Base-by-base conservation (phyloP, 148 eudicot species). In the Chenopodium formosanum region DNA sequence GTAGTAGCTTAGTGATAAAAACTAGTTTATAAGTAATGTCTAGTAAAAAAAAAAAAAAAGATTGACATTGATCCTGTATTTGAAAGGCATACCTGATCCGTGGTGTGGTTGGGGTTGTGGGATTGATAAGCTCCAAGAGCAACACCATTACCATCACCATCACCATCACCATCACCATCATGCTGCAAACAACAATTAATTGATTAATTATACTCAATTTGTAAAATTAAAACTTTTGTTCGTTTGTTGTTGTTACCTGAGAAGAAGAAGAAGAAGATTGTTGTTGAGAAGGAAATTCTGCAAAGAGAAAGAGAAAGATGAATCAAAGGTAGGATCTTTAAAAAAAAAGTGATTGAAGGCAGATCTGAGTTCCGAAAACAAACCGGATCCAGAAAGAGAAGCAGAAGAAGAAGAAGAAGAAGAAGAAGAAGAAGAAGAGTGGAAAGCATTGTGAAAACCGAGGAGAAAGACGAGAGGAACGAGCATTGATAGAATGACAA, bases 401-500 rank as follows among this genome's bases (percentile, higher is more conserved):
- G 25, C 25, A 25, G 25, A 25, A 25, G 25, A 25, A 25, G 25
- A 25, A 25, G 25, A 25, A 25, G 25, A 32, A 32, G 34, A 32
- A 68, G 94, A 86, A 25, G 25, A 25, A 25, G 25, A 25, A 25
- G 25, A 32, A 32, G 34, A 32, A 68, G 94, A 86, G 73, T 89
- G 92, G 79, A 95, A 91, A 23, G 91, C 90, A 68, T 86, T 89
- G 81, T 94, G 95, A 82, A 92, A 92, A 60, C 98, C 98, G 65
- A 96, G 98, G 68, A 96, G 87, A 81, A 94, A 94, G 56, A 90
- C 90, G 22, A 96, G 91, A 32, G 99, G 97, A 29, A 96, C 97
- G 76, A 96, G 98, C 98, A 96, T 92, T 12, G 99, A 96, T 7
- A 94, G 92, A 13, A 94, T 75, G 19, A 96, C 99, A n/a, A 96